Base-by-base conservation (phyloP, 805 yeast species). In the Maudiozyma bulderi region DNA sequence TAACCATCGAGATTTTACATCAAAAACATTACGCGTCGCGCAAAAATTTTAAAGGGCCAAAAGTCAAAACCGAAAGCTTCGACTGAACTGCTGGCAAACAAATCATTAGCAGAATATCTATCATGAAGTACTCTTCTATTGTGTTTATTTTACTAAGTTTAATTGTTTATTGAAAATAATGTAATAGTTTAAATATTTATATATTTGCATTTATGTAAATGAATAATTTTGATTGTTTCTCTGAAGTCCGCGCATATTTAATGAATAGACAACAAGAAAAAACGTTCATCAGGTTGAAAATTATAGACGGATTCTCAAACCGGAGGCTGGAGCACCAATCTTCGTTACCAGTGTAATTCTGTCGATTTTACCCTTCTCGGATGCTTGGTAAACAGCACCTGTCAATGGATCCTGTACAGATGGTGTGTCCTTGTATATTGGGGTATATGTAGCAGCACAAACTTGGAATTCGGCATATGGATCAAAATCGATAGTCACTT, bases 311-410 rank as follows among this genome's bases (percentile, higher is more conserved):
- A 72, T 64, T 64, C 95, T 81, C 60, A 91, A 75, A 26, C 98
- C 98, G 10, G 96, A 84, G 9, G 95, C 93, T 15, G 93, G 86
- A 13, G 91, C 88, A 15, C 99, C 99, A 54, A 93, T 80, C 47
- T 75, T 71, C 4, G 96, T 84, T 52, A 95, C 73, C 46, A 74
- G 66, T 1, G 97, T 85, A 53, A 93, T 81, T 45, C 70, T 71
- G 69, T 95, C 91, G 37, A 87, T 60, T 57, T 79, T 77, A 46
- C 96, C 98, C 73, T 84, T 82, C 63, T 81, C 84, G 50, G 78
- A 74, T 7, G 80, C 73, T 56, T 84, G 85, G 64, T 93, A 95
- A 63, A 77, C 81, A 48, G 98, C 95, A 48, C 95, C 95, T 28
- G 95, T 88, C 56, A 95, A 72, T 14, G 95, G 87, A 62, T 93